Conservation (phyloP, 176 grass and related monocot genomes). For the Ananas comosus region DNA sequence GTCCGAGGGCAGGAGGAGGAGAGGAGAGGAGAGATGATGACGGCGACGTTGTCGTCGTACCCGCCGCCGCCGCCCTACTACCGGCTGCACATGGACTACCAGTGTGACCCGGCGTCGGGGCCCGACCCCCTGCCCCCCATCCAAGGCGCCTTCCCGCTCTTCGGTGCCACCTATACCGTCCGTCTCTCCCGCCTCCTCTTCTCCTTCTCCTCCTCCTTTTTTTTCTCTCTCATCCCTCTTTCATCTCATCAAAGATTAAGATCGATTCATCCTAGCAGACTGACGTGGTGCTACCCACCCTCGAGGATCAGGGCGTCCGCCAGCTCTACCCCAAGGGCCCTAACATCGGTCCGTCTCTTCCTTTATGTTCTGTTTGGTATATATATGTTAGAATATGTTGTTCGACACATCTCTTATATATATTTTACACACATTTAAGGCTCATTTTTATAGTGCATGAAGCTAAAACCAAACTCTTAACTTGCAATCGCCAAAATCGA, state of each 20-base stretch:
- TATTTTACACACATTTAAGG: no score
- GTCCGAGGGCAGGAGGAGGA: no score
- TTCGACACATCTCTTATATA: no score
- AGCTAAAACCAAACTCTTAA: no score
- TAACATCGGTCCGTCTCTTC: constrained; percentile 33
- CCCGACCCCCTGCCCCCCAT: constrained; percentile 54
- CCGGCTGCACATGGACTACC: constrained; percentile 64
- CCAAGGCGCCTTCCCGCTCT: constrained; percentile 46
- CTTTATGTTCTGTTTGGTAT: no score
- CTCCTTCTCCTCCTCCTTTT: no score
- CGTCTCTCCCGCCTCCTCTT: constrained; percentile 4
- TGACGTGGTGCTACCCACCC: constrained; percentile 68
- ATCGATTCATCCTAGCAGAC: constrained; percentile 17
- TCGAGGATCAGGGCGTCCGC: constrained; percentile 75
- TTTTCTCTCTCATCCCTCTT: background rate
- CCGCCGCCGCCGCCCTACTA: constrained; percentile 78
- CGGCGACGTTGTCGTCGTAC: constrained; percentile 57
- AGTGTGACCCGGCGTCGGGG: constrained; percentile 47
- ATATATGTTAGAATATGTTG: no score
- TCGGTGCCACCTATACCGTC: constrained; percentile 58
- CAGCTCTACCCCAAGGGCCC: constrained; percentile 70
- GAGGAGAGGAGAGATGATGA: constrained; percentile 12
- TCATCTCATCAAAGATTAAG: background rate
- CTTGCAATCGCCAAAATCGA: no score
- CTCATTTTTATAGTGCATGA: no score